Evolutionary conservation across 1,139 yeast species (phyloP), one percentile per base, ranked within the genome.

Genomic region (Kurtzmaniella natalensis): DNA sequence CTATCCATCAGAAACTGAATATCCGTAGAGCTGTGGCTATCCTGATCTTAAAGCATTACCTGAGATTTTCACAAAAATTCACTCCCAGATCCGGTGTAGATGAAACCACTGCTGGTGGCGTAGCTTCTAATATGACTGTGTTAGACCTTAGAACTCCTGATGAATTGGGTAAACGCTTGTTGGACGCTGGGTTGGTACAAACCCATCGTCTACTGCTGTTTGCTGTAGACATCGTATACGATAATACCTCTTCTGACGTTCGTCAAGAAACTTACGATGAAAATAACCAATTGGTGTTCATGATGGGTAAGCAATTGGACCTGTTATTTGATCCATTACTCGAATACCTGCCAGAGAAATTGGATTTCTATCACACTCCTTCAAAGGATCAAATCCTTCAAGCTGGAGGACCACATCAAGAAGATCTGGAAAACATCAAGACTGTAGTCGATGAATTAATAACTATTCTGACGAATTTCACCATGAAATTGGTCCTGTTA

Each of bases 291-390:
- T 55, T 89, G 20, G 96, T 88, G 0, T 80, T 71, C 40, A 53
- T 81, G 28, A 58, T 89, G 18, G 97, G 97, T 0, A 81, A 80
- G 31, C 96, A 89, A 55, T 62, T 87, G 32, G 96, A 88, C 44
- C 94, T 84, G 46, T 59, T 89, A 26, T 89, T 89, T 57, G 95
- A 89, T 50, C 96, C 96, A 0, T 59, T 88, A 34, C 71, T 86
- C 7, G 96, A 89, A 54, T 89, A 89, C 53, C 84, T 94, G 0
- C 97, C 97, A 0, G 96, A 89, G 54, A 78, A 80, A 24, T 75
- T 94, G 33, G 88, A 83, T 41, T 19, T 35, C 20, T 36, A 34
- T 30, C 21, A 17, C 22, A 39, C 47, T 18, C 42, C 56, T 25
- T 8, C 26, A 5, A n/a, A n/a, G n/a, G n/a, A n/a, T n/a, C n/a